Conservation (phyloP, 2,329 filamentous ascomycete genomes). For the Colletotrichum musicola region DNA sequence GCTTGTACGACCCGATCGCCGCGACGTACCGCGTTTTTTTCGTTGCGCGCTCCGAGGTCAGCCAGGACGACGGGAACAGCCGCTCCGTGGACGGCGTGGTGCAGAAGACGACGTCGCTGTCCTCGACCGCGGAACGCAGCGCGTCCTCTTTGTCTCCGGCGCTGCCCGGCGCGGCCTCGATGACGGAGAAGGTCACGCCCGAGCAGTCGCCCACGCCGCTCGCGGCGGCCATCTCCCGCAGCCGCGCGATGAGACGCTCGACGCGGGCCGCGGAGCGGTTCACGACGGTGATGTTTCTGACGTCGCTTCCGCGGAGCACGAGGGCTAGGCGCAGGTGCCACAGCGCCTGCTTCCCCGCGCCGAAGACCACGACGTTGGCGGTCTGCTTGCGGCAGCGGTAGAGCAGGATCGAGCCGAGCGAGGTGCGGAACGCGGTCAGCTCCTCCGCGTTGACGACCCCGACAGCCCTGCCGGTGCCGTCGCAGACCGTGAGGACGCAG, state of each 20-base stretch:
- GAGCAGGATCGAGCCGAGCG: slow-evolving; percentile 55
- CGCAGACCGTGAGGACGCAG: slow-evolving; percentile 53
- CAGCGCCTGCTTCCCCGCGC: slow-evolving; percentile 52
- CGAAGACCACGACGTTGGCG: slow-evolving; percentile 42
- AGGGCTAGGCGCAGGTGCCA: slow-evolving; percentile 79
- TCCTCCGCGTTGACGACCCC: slow-evolving; percentile 76
- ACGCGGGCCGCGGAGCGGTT: slow-evolving; percentile 46
- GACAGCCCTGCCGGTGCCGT: slow-evolving; percentile 56
- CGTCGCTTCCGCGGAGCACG: slow-evolving; percentile 55
- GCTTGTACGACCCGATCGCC: slow-evolving; percentile 49
- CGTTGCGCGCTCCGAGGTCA: slow-evolving; percentile 36
- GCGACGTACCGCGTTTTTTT: slow-evolving; percentile 46
- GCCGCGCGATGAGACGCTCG: slow-evolving; percentile 30
- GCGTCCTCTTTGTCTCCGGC: slow-evolving; percentile 35
- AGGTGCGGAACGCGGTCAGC: slow-evolving; percentile 77
- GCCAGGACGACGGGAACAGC: slow-evolving; percentile 44
- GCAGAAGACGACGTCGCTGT: slow-evolving; percentile 49
- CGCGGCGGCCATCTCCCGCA: slow-evolving; percentile 41
- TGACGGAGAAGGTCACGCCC: slow-evolving; percentile 19
- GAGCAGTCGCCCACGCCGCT: slow-evolving; percentile 24
- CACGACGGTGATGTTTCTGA: slow-evolving; percentile 48
- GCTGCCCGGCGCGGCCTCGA: slow-evolving; percentile 33
- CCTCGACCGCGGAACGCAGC: slow-evolving; percentile 34
- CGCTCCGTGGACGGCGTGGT: slow-evolving; percentile 47
- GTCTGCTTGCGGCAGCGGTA: slow-evolving; percentile 40